Conservation (phyloP, 2,329 filamentous ascomycete genomes). For the Trichophyton schoenleinii region DNA sequence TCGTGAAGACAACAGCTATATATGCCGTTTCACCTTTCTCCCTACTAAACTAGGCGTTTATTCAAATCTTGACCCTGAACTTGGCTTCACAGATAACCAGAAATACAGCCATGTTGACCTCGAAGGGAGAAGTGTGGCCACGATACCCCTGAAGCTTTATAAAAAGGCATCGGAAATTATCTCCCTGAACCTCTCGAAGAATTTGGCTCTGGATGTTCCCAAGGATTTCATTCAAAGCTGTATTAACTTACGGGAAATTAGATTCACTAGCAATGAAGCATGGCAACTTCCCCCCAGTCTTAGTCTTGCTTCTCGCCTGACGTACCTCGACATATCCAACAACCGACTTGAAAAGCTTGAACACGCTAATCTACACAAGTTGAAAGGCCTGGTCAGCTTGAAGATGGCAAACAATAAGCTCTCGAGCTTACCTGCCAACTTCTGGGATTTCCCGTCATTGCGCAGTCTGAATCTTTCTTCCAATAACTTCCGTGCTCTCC, state of each 20-base stretch:
- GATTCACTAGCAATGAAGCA: slow-evolving; percentile 88
- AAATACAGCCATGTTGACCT: slow-evolving; percentile 94
- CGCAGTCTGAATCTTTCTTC: slow-evolving; percentile 85
- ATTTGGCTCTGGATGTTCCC: slow-evolving; percentile 81
- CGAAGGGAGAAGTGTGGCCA: slow-evolving; percentile 76
- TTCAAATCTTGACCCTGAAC: slow-evolving; percentile 58
- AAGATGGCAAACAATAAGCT: slow-evolving; percentile 91
- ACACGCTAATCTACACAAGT: slow-evolving; percentile 63
- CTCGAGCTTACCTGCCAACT: slow-evolving; percentile 64
- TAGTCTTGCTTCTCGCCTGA: slow-evolving; percentile 65
- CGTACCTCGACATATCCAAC: slow-evolving; percentile 87
- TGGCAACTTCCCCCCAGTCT: slow-evolving; percentile 74
- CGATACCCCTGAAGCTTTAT: slow-evolving; percentile 89
- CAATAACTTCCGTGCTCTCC: slow-evolving; percentile 77
- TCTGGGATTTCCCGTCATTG: slow-evolving; percentile 65
- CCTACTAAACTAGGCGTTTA: slow-evolving; percentile 76
- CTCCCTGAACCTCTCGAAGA: slow-evolving; percentile 83
- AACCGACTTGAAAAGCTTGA: slow-evolving; percentile 82
- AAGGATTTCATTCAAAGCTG: slow-evolving; percentile 95
- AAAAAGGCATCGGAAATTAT: slow-evolving; percentile 86
- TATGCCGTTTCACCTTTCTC: slow-evolving; percentile 90
- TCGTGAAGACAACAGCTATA: slow-evolving; percentile 91
- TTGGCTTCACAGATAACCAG: slow-evolving; percentile 66
- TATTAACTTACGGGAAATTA: slow-evolving; percentile 82
- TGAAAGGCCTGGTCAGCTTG: slow-evolving; percentile 70